Conservation (phyloP, 768 basidiomycete genomes). For the Hysterangium stoloniferum region DNA sequence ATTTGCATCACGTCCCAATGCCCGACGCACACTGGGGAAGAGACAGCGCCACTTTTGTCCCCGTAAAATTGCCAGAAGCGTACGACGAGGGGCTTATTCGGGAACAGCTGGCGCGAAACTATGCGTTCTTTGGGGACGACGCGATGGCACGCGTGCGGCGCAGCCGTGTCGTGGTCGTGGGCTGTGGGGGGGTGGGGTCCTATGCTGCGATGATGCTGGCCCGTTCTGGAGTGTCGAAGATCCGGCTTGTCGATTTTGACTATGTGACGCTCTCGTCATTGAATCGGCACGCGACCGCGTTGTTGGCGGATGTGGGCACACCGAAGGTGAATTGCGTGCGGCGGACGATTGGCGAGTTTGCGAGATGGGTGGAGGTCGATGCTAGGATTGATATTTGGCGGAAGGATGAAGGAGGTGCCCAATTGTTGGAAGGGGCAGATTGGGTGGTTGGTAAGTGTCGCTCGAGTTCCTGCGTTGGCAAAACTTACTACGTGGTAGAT, state of each 20-base stretch:
- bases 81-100: slow-evolving; percentile 77
- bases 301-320: slow-evolving; percentile 83
- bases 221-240: slow-evolving; percentile 75
- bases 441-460: slow-evolving; percentile 75
- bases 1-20: not conserved
- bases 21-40: not conserved
- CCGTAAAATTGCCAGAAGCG: slow-evolving; percentile 13
- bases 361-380: slow-evolving; percentile 86
- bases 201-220: slow-evolving; percentile 94
- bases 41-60: not conserved
- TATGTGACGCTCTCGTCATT: slow-evolving; percentile 91
- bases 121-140: slow-evolving; percentile 89
- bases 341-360: slow-evolving; percentile 57
- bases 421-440: slow-evolving; percentile 73
- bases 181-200: slow-evolving; percentile 95
- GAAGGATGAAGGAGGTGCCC: slow-evolving; percentile 62
- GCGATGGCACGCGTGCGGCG: slow-evolving; percentile 72
- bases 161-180: slow-evolving; percentile 78
- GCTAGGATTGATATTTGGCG: slow-evolving; percentile 78
- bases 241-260: slow-evolving; percentile 91
- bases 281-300: slow-evolving; percentile 90
- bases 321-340: slow-evolving; percentile 83
- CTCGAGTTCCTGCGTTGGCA: slow-evolving; percentile 11
- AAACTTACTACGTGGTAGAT: slow-evolving; percentile 37
- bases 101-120: slow-evolving; percentile 90